A percentile compares a stretch with the other conserved stretches of the same genome.
Evolutionary conservation across 2,329 filamentous ascomycete genomes (phyloP).

Genomic region (Microdochium nivale): DNA sequence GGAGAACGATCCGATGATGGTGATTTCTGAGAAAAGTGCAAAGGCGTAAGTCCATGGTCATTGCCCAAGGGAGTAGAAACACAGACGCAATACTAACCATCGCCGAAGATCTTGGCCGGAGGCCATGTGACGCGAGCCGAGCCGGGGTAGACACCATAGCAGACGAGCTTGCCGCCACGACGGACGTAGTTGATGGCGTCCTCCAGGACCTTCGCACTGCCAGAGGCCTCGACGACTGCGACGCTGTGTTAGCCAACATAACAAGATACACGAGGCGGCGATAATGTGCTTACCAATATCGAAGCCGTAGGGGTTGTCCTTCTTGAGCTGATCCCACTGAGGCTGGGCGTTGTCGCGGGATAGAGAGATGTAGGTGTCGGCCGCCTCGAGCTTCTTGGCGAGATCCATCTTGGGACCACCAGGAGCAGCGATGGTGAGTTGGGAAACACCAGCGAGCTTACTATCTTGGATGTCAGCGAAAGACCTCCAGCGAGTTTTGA

Average conservation of each 20-base stretch:
- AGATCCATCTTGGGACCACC: conserved; percentile 63
- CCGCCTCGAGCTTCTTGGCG: conserved; percentile 47
- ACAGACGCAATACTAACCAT: conserved; percentile 13
- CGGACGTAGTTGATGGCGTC: conserved; percentile 64
- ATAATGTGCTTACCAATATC: conserved; percentile 44
- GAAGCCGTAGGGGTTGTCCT: conserved; percentile 62
- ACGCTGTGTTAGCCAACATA: conserved; percentile 4
- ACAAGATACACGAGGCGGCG: background rate
- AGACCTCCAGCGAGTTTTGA: background rate
- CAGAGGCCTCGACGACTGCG: conserved; percentile 58
- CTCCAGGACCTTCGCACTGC: conserved; percentile 60
- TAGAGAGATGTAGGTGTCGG: conserved; percentile 45
- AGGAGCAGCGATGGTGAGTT: conserved; percentile 62
- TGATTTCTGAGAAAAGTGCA: conserved; percentile 50
- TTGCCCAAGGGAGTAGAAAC: background rate
- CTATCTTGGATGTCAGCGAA: conserved; percentile 6
- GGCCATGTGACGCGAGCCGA: conserved; percentile 57
- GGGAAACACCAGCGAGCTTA: conserved; percentile 55
- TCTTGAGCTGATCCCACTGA: conserved; percentile 54
- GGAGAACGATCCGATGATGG: conserved; percentile 64
- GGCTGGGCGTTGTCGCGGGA: conserved; percentile 43
- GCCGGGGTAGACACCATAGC: conserved; percentile 62
- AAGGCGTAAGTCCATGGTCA: conserved; percentile 5
- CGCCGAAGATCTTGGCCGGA: conserved; percentile 61
- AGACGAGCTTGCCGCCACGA: conserved; percentile 61